Base-by-base conservation (phyloP, 2,329 filamentous ascomycete genomes). In the Byssochlamys sp. region DNA sequence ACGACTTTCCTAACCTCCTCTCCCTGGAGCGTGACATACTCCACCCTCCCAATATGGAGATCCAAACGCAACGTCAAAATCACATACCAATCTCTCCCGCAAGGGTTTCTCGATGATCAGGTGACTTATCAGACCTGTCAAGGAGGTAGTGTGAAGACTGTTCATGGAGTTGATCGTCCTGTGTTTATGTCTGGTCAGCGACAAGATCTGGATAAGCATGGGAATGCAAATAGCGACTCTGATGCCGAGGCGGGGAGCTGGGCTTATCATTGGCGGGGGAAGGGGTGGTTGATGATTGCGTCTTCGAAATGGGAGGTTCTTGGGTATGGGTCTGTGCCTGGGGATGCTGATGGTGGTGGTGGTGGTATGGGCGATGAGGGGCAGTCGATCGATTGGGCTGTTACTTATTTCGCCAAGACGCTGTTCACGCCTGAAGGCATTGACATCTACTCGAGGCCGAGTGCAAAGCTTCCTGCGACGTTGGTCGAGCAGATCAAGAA, bases 351-450 rank as follows among this genome's bases (percentile, higher is more conserved):
- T 0, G 67, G 57, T 29, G 61, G 63, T 3, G 65, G 64, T 54
- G 66, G 67, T 2, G 59, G 60, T n/a, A 35, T 27, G 28, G 31
- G 39, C 4, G 12, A 14, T n/a, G 29, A 57, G 9, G 64, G 62
- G 6, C 73, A 73, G 71, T 79, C 80, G 64, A 61, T 62, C 14
- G 64, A 75, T 33, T 95, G 89, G 88, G 84, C 83, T 1, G 88
- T 95, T 12, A 95, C 89, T 3, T 92, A 87, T 80, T 95, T 95
- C 71, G 85, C 86, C 61, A 86, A 88, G 67, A 95, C 89, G 26
- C 64, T 91, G 51, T 95, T 95, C 65, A 94, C 90, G 5, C 87
- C 87, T 61, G 88, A 90, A 57, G 90, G 90, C 0, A 67, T 95
- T 29, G 90, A 95, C 73, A 73, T 95, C 9, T 94, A 92, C 71